Evolutionary conservation across 75 land plant species (phyloP).

Genomic region (Chamaecyparis obtusa): DNA sequence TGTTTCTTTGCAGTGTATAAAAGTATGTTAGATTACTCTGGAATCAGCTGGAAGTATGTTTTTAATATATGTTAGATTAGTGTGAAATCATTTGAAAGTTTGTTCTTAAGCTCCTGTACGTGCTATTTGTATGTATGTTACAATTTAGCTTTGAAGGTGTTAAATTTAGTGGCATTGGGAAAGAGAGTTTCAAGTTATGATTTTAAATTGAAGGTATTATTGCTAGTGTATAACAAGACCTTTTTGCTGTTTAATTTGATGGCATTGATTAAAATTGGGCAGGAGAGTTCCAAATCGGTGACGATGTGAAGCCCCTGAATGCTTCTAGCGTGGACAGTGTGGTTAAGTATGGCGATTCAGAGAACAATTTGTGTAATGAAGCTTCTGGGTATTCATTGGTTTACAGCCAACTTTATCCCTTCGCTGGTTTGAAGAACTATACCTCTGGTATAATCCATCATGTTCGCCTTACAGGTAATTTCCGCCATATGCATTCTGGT

Average conservation of each 20-base stretch:
- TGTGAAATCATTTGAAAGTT: no score
- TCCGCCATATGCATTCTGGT: no score
- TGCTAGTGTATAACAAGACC: no score
- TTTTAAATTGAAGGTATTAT: no score
- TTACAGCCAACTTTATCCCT: slow-evolving; percentile 85
- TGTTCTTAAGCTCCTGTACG: not conserved
- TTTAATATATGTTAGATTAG: no score
- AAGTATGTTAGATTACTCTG: not conserved
- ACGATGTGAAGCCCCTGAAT: slow-evolving; percentile 57
- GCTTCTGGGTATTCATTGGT: slow-evolving; percentile 59
- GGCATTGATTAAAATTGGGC: slow-evolving; percentile 3
- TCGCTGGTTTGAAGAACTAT: slow-evolving; percentile 80
- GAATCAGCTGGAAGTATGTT: not conserved
- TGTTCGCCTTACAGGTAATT: slow-evolving; percentile 73
- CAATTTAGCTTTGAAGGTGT: not conserved
- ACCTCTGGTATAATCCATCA: slow-evolving; percentile 96
- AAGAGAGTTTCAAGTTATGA: no score
- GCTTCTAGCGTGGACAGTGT: slow-evolving; percentile 61
- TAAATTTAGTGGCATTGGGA: no score
- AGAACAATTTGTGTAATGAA: slow-evolving; percentile 14
- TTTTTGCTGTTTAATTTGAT: not conserved
- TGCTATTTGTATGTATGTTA: not conserved
- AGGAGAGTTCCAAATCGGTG: slow-evolving; percentile 87
- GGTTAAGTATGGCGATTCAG: slow-evolving; percentile 55
- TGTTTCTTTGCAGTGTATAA: not conserved